phyloP scores from a whole-genome alignment of 106 monocot species.

The Triglochin maritima region DNA sequence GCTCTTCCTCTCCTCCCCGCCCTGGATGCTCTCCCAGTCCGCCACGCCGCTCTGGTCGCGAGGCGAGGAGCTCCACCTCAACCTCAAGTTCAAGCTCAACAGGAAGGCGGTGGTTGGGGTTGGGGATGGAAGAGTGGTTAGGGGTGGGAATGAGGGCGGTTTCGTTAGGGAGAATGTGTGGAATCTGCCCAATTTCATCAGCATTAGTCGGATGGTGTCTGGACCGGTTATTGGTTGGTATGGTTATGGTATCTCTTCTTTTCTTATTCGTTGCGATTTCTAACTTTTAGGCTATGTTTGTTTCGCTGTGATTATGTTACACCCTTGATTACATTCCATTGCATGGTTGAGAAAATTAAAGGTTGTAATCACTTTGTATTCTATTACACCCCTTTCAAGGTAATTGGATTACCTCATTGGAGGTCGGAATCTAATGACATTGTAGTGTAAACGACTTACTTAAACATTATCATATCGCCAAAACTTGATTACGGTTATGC shows the following conservation, averaged over 20 bases:
- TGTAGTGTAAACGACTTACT: too few species aligned
- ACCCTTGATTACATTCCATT: too few species aligned
- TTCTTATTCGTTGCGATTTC: too few species aligned
- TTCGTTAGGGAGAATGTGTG: conserved; percentile 30
- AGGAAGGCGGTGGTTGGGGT: background rate
- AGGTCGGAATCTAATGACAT: too few species aligned
- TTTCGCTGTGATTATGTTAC: too few species aligned
- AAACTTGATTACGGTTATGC: too few species aligned
- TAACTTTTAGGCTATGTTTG: too few species aligned
- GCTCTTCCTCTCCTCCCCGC: conserved; percentile 46
- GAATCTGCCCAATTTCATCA: conserved; percentile 89
- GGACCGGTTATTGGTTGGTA: conserved; percentile 92
- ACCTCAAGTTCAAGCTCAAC: background rate
- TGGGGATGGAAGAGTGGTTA: conserved; percentile 5
- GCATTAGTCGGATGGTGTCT: conserved; percentile 72
- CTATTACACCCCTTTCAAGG: too few species aligned
- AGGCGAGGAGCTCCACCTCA: conserved; percentile 20
- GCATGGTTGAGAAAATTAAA: too few species aligned
- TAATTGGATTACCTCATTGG: too few species aligned
- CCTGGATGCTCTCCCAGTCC: conserved; percentile 72
- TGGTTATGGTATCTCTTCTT: background rate
- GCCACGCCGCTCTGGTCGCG: conserved; percentile 54
- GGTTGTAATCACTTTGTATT: too few species aligned
- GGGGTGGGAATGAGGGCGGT: background rate
- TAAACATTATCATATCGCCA: too few species aligned